phyloP scores from a whole-genome alignment of 495 filamentous ascomycete genomes.

The Cercophora newfieldiana region DNA sequence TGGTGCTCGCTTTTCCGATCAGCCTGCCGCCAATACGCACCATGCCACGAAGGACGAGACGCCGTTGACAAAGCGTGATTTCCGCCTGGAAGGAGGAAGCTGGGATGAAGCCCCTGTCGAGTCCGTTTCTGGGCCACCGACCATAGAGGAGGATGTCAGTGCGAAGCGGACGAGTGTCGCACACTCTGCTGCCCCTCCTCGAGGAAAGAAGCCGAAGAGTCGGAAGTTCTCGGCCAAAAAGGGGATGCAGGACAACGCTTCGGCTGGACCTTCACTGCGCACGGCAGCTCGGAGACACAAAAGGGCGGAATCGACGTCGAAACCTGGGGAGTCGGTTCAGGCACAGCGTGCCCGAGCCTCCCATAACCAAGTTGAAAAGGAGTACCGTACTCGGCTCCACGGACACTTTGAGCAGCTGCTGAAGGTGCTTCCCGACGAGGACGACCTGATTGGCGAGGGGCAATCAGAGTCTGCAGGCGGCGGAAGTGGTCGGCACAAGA shows the following conservation, averaged over 20 bases:
- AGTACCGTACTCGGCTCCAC: slow-evolving; percentile 25
- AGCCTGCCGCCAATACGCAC: neutral
- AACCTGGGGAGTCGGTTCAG: slow-evolving; percentile 21
- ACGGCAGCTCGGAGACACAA: slow-evolving; percentile 19
- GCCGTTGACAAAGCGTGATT: neutral
- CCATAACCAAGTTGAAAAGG: slow-evolving; percentile 26
- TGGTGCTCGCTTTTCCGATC: no score
- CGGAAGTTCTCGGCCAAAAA: neutral
- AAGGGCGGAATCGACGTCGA: neutral
- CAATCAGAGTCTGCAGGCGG: neutral
- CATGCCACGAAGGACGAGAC: neutral
- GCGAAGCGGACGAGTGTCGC: neutral
- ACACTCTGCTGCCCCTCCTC: neutral
- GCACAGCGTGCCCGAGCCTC: slow-evolving; percentile 18
- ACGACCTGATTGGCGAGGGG: neutral
- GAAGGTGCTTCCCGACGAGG: slow-evolving; percentile 16
- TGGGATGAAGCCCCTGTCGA: neutral
- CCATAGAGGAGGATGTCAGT: neutral
- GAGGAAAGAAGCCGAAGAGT: neutral
- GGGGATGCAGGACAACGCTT: neutral
- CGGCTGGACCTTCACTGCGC: neutral
- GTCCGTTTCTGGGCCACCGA: neutral
- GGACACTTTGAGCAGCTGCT: slow-evolving; percentile 22
- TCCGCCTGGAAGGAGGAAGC: neutral
- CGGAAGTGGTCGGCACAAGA: neutral